These are phyloP conservation scores for Camelina neglecta DNA, from an alignment of 345 rosid species.

Conservation along the genomic window DNA sequence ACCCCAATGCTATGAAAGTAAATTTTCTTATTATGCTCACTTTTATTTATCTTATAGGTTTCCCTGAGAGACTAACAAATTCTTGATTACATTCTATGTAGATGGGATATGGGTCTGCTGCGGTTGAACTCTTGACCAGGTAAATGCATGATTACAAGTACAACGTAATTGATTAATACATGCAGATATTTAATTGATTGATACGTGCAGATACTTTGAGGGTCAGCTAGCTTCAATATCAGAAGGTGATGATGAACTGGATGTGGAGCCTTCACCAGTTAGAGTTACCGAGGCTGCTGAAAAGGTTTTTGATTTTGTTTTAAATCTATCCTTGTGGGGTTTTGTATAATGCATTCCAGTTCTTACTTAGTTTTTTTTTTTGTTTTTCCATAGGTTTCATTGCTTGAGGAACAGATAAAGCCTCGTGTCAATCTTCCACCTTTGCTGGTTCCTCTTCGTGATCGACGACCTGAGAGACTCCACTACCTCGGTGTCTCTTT, in stretches of 20 bases:
- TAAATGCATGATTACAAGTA: conserved; percentile 38
- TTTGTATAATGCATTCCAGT: conserved; percentile 14
- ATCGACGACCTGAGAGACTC: conserved; percentile 83
- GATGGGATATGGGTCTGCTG: conserved; percentile 94
- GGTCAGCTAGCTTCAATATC: conserved; percentile 80
- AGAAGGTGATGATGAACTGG: conserved; percentile 68
- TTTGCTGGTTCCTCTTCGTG: conserved; percentile 80
- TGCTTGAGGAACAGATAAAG: conserved; percentile 81
- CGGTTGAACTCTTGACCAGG: conserved; percentile 92
- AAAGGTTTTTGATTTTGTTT: conserved; percentile 56
- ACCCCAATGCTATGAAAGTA: conserved; percentile 97
- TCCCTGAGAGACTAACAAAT: conserved; percentile 27
- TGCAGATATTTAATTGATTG: conserved; percentile 51
- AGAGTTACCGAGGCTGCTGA: conserved; percentile 74
- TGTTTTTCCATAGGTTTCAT: conserved; percentile 62
- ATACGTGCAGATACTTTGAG: conserved; percentile 74
- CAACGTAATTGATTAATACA: conserved; percentile 2
- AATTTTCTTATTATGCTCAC: conserved; percentile 25
- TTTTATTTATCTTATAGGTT: background rate
- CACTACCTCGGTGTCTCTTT: conserved; percentile 93
- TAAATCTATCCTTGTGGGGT: conserved; percentile 5
- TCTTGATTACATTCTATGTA: conserved; percentile 48
- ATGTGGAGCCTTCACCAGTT: conserved; percentile 50
- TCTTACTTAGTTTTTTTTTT: conserved; percentile 1
- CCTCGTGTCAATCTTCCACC: conserved; percentile 88